Conservation (phyloP, 305 asterid species). For the Rubia balearica region DNA sequence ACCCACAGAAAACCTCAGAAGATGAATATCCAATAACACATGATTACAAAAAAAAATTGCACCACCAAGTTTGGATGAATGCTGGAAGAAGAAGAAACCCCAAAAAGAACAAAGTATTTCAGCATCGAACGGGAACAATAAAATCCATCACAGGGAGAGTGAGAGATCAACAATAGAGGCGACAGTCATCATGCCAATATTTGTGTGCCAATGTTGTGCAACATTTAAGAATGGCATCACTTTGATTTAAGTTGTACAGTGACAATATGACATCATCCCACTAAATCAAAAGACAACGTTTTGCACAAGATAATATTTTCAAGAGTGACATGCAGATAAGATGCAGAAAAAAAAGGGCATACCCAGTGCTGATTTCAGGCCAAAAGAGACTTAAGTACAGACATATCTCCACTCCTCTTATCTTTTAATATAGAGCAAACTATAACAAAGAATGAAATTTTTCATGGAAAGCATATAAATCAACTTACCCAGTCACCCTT, state of each 20-base stretch:
- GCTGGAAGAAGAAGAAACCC: too few relatives aligned
- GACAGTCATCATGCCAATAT: background rate
- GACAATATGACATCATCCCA: background rate
- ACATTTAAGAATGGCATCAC: background rate
- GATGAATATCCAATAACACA: too few relatives aligned
- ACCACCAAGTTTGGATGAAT: too few relatives aligned
- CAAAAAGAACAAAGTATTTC: background rate
- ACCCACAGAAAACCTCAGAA: background rate
- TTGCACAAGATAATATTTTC: background rate
- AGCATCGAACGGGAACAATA: background rate
- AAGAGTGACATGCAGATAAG: background rate
- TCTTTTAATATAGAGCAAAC: background rate
- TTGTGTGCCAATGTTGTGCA: background rate
- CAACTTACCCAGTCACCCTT: constrained; percentile 78
- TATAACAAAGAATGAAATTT: background rate
- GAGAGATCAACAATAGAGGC: too few relatives aligned
- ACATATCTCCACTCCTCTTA: background rate
- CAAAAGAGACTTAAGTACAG: background rate
- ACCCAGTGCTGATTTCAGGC: background rate
- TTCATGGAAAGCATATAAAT: constrained; percentile 9
- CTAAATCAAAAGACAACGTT: background rate
- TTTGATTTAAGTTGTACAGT: background rate
- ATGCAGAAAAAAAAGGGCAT: background rate
- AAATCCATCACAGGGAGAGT: background rate
- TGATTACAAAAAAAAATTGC: too few relatives aligned